Base-by-base conservation (phyloP, 2,329 filamentous ascomycete genomes). In the Trichoderma lentiforme region DNA sequence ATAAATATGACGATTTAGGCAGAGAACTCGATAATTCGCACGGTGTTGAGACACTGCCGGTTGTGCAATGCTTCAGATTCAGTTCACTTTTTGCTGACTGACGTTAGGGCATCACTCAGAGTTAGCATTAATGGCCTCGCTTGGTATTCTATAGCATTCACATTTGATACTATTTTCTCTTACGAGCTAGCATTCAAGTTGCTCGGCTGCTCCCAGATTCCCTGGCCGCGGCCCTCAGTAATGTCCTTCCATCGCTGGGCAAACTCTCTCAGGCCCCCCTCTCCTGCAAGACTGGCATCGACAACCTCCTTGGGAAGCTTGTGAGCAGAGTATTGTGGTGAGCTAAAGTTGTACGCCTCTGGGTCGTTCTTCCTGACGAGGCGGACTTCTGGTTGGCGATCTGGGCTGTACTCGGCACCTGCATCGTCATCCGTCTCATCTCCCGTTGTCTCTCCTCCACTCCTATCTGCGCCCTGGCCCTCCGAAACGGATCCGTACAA, bases 291-390 rank as follows among this genome's bases (percentile, higher is more conserved):
- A 75, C 89, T 88, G 24, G 90, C 90, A 76, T 92, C 89, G 3
- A 98, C 95, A 2, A 98, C 94, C 76, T 99, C 96, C 80, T 91
- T 94, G 0, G 96, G 96, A 76, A 99, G 83, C 82, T 98, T 99
- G 79, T 98, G 95, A 3, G 96, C 95, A 73, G 94, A 97, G 81
- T 97, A 98, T 78, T 95, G 93, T 1, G 94, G 89, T 5, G 93
- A 92, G 75, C 89, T 90, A 79, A 98, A 97, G 76, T 92, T 92
- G 79, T 94, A 96, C 1, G 95, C 95, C 73, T 95, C 93, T 0
- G 95, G 94, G 75, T 98, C 95, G 74, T 95, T 92, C 79, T 91
- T 90, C 76, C 91, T 89, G 61, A 99, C 89, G 9, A 98, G 85
- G 56, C 95, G 87, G 75, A 99, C 87, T 81, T 98, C 95, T 0